Evolutionary conservation across 805 yeast species (phyloP).

Genomic region (Wickerhamiella spandovensis): DNA sequence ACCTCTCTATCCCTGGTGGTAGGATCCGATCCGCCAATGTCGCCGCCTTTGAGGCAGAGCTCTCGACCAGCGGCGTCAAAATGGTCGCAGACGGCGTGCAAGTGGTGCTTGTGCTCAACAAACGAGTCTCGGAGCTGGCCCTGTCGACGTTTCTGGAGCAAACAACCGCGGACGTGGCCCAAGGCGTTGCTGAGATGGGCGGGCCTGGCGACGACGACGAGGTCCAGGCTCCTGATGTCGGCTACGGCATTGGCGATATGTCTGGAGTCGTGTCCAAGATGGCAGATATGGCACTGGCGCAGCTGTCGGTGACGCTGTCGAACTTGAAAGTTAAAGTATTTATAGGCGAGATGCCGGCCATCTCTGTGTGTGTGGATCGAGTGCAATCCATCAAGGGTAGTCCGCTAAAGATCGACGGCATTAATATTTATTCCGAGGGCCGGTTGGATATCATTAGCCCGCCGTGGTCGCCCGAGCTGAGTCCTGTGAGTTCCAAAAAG

Average conservation of each 20-base stretch:
- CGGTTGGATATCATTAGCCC: background rate
- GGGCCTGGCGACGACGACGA: constrained; percentile 9
- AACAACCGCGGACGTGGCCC: constrained; percentile 10
- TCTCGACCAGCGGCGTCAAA: constrained; percentile 57
- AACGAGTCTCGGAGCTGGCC: constrained; percentile 14
- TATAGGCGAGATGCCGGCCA: constrained; percentile 10
- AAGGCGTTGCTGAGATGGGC: constrained; percentile 3
- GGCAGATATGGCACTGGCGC: constrained; percentile 28
- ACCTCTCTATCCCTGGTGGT: constrained; percentile 47
- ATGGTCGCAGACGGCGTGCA: constrained; percentile 45
- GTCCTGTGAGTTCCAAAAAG: too few species aligned
- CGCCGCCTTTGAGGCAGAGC: constrained; percentile 38
- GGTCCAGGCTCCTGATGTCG: constrained; percentile 9
- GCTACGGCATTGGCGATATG: constrained; percentile 23
- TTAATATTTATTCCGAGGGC: background rate
- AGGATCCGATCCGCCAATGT: constrained; percentile 49
- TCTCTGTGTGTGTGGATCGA: background rate
- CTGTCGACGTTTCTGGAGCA: constrained; percentile 14
- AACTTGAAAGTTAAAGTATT: constrained; percentile 12
- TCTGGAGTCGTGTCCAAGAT: constrained; percentile 20
- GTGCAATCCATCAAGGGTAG: background rate
- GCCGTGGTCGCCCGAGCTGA: background rate
- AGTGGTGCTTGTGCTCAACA: constrained; percentile 23
- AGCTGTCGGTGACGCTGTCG: constrained; percentile 17
- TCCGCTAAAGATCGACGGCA: background rate